Evolutionary conservation across 768 basidiomycete genomes (phyloP).

Genomic region (Coprinellus aureogranulatus): DNA sequence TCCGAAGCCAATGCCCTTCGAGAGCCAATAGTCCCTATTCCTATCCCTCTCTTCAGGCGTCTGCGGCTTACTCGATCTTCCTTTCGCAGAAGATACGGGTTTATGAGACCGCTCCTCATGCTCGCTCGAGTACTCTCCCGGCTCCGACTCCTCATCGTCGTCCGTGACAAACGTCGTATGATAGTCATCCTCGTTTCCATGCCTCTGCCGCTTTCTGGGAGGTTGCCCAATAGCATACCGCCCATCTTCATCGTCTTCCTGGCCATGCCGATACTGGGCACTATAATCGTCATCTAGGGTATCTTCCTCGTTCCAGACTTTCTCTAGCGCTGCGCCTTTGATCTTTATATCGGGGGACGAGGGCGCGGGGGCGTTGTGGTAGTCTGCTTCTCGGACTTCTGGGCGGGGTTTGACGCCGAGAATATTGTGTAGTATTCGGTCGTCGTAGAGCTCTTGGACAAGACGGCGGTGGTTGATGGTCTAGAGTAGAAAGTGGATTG

Average conservation of each 20-base stretch:
- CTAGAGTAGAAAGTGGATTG: constrained; percentile 32
- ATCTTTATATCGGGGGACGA: not conserved
- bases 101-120: constrained; percentile 10
- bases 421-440: constrained; percentile 54
- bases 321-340: not conserved
- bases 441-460: constrained; percentile 67
- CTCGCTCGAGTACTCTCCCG: constrained; percentile 20
- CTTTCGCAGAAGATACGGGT: constrained; percentile 4
- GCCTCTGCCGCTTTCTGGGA: constrained; percentile 47
- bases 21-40: constrained; percentile 57
- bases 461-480: constrained; percentile 72
- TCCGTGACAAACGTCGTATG: constrained; percentile 53
- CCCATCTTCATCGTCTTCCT: constrained; percentile 40
- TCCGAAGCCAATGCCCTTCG: constrained; percentile 42
- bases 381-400: constrained; percentile 10
- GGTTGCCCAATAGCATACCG: constrained; percentile 53
- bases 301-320: constrained; percentile 4
- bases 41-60: constrained; percentile 18
- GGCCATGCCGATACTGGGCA: constrained; percentile 7
- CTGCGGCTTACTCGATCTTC: not conserved
- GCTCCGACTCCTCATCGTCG: constrained; percentile 36
- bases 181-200: constrained; percentile 38
- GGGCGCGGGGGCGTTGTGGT: not conserved
- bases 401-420: constrained; percentile 42
- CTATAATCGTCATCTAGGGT: constrained; percentile 3